Base-by-base conservation (phyloP, 1,284 basidiomycete species). In the Cerioporus squamosus region DNA sequence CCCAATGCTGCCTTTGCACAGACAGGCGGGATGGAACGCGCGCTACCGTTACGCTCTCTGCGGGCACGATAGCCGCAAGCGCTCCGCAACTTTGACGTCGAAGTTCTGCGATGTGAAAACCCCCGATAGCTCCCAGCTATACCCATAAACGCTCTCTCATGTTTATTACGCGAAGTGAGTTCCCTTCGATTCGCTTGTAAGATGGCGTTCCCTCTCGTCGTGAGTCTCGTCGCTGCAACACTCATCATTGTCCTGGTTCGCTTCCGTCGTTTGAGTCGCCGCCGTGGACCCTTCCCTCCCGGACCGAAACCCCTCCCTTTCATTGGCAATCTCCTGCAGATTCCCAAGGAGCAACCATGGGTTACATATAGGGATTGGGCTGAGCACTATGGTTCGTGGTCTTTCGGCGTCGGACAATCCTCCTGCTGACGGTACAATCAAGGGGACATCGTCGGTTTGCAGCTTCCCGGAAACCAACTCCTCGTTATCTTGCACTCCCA, bases 241-340 rank as follows among this genome's bases (percentile, higher is more conserved):
- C 17, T 44, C 22, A 6, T 29, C 26, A 18, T 56, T 24, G 12
- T 31, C 36, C 20, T 56, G 8, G 1, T 49, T 24, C 44, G 23
- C 18, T 38, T 45, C 4, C 31, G n/a, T 29, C 23, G 33, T 5
- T 47, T 44, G n/a, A 51, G 18, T 20, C 18, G 33, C 22, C 12
- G 23, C n/a, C 51, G 31, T 26, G 39, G 39, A 18, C 31, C 20
- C 2, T 24, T 51, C 2, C 57, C 48, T 8, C 57, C 57, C 12
- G 57, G 57, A n/a, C 57, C 57, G 4, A 51, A 50, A 20, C 57
- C 57, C 2, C 18, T 47, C 20, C 51, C 51, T 36, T 20, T 59
- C 14, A 17, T 59, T 10, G 57, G 57, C 10, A 59, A 59, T 18
- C 26, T 59, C 15, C 40, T 50, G 9, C 47, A 59, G 12, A 51